Evolutionary conservation across 345 rosid genomes (phyloP), one percentile per base, ranked within the genome.

Genomic region (Raphanus sativus): DNA sequence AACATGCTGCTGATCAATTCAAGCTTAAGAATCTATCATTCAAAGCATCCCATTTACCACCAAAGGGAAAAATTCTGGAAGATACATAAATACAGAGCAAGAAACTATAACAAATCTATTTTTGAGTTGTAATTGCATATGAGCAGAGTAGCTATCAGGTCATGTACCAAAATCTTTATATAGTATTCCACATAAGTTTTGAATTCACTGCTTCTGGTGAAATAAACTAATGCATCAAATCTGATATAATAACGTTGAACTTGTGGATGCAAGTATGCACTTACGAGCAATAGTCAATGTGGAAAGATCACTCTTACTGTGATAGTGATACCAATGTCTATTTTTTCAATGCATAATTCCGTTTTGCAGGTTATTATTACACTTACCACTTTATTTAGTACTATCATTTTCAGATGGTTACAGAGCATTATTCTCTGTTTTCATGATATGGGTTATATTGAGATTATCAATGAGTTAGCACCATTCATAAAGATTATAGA

Each of bases 401-500:
- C 21, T 21, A 21, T 21, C 21, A 21, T 21, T 21, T 21, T 21
- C 21, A 21, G 21, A 21, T 21, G 21, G 21, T 21, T 21, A 21
- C 21, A 21, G 21, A 21, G 21, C 21, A 21, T 62, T 61, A 11
- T 10, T 21, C 25, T 33, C 11, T 48, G 25, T 50, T 64, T 64
- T 54, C 28, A n/a, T 21, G 21, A 21, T 8, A 24, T 65, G 64
- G 17, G 7, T 34, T 52, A 7, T 56, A 12, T 34, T 74, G 40
- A 55, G 12, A 25, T 26, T 65, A 15, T 0, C 21, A 15, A 26
- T 3, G 28, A 66, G 36, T 9, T 40, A 28, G 7, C 42, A 65
- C 65, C 38, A 74, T 36, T 26, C 38, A 34, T 48, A 76, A 76
- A 66, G 5, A 8, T 48, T 48, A 48, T 48, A 48, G 52, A 45